Conservation (phyloP, 2,329 filamentous ascomycete species). For the Tolypocladium endophyticum region DNA sequence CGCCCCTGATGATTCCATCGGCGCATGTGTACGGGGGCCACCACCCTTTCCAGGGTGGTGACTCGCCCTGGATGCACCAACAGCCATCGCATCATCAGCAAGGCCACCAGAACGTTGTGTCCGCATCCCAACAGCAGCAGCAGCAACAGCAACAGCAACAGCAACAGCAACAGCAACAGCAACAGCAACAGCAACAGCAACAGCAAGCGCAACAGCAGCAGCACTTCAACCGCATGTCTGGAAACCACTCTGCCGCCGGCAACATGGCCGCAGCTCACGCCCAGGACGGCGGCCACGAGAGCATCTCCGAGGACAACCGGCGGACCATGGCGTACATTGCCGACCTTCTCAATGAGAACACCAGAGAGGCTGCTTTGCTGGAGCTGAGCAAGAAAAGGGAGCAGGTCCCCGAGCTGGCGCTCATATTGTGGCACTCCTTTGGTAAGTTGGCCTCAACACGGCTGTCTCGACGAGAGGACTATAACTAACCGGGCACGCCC, state of each 20-base stretch:
- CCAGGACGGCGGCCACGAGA: constrained; percentile 50
- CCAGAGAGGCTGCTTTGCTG: constrained; percentile 80
- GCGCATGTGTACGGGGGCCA: constrained; percentile 58
- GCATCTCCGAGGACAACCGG: constrained; percentile 79
- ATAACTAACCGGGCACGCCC: background rate
- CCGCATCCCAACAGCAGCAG: constrained; percentile 38
- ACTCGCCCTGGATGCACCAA: constrained; percentile 58
- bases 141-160: constrained; percentile 28
- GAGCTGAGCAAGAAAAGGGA: constrained; percentile 98
- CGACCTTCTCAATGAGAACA: constrained; percentile 77
- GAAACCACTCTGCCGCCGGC: constrained; percentile 45
- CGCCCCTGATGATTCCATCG: constrained; percentile 47
- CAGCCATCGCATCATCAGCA: constrained; percentile 49
- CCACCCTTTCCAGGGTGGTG: constrained; percentile 53
- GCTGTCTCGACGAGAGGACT: background rate
- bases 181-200: constrained; percentile 16
- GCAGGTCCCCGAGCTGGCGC: constrained; percentile 88
- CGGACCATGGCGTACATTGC: constrained; percentile 89
- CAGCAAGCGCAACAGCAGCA: constrained; percentile 41
- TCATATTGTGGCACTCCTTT: constrained; percentile 98
- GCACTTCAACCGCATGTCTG: constrained; percentile 66
- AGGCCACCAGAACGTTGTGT: constrained; percentile 44
- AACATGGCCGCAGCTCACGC: constrained; percentile 35
- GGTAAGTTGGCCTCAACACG: constrained; percentile 45
- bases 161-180: constrained; percentile 31